Evolutionary conservation across 495 filamentous ascomycete genomes (phyloP).

Genomic region (Podospora bellae-mahoneyi): DNA sequence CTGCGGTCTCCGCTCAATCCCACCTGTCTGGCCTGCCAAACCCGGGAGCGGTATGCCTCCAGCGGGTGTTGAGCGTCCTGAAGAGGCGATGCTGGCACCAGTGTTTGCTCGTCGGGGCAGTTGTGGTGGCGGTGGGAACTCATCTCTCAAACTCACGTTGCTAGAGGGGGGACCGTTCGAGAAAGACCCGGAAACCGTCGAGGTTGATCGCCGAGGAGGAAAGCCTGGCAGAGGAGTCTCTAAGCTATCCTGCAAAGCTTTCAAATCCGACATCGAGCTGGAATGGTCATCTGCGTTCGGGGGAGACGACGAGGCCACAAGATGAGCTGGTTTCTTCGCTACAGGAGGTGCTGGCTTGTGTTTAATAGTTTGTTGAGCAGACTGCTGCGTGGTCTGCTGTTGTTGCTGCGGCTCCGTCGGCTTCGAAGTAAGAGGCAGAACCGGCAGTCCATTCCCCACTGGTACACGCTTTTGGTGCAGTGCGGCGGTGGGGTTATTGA

Average conservation of each 20-base stretch:
- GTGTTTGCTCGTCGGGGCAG: constrained; percentile 21
- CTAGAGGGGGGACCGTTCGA: constrained; percentile 5
- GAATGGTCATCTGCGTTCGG: constrained; percentile 21
- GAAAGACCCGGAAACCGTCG: constrained; percentile 8
- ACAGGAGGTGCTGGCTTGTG: constrained; percentile 51
- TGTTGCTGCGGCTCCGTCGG: constrained; percentile 35
- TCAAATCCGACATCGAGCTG: constrained; percentile 4
- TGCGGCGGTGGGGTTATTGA: constrained; percentile 9
- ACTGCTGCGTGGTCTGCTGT: constrained; percentile 31
- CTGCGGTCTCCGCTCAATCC: constrained; percentile 12
- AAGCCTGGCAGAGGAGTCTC: constrained; percentile 9
- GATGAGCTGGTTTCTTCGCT: constrained; percentile 52
- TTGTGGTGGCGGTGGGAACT: constrained; percentile 12
- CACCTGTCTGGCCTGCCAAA: constrained; percentile 8
- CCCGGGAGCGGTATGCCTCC: constrained; percentile 30
- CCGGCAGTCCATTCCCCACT: constrained; percentile 25
- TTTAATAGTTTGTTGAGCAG: constrained; percentile 31
- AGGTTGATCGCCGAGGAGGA: constrained; percentile 14
- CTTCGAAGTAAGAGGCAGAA: constrained; percentile 30
- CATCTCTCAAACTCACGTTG: constrained; percentile 10
- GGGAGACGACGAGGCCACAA: constrained; percentile 39
- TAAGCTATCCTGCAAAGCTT: neutral
- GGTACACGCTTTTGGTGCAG: constrained; percentile 22
- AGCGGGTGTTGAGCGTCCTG: constrained; percentile 15
- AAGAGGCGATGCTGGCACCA: constrained; percentile 11